Evolutionary conservation across 1,139 yeast species (phyloP).

Genomic region (Nakaseomyces kungkrabaensis): DNA sequence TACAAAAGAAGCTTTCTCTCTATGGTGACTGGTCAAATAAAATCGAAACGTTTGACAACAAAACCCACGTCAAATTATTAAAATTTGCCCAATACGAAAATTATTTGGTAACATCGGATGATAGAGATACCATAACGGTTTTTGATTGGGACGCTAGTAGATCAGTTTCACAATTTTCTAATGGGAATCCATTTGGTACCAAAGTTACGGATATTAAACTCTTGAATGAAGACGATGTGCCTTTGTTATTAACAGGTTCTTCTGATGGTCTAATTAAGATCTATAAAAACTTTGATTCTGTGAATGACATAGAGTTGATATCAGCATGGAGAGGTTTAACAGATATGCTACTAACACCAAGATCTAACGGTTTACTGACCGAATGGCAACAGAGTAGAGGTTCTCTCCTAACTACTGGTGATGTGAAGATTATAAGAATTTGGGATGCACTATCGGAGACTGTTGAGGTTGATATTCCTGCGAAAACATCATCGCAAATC

Average conservation of each 20-base stretch:
- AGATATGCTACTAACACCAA: slow-evolving; percentile 69
- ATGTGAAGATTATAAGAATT: slow-evolving; percentile 77
- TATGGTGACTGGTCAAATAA: slow-evolving; percentile 78
- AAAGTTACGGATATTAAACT: slow-evolving; percentile 79
- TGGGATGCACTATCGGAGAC: slow-evolving; percentile 98
- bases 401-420: slow-evolving; percentile 84
- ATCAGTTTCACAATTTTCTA: slow-evolving; percentile 60
- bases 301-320: slow-evolving; percentile 49
- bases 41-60: slow-evolving; percentile 54
- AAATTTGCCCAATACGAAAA: slow-evolving; percentile 88
- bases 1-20: slow-evolving; percentile 74
- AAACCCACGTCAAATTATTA: slow-evolving; percentile 68
- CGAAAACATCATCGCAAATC: slow-evolving; percentile 81
- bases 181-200: slow-evolving; percentile 80
- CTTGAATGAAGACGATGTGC: slow-evolving; percentile 84
- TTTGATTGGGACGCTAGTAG: slow-evolving; percentile 76
- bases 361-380: slow-evolving; percentile 73
- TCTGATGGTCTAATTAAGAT: slow-evolving; percentile 89
- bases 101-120: slow-evolving; percentile 71
- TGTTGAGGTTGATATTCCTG: slow-evolving; percentile 80
- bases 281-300: slow-evolving; percentile 63
- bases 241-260: slow-evolving; percentile 77
- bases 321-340: slow-evolving; percentile 93
- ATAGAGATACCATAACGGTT: slow-evolving; percentile 70
- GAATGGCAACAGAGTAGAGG: slow-evolving; percentile 99